These are phyloP conservation scores for Pseudovirgaria hyperparasitica DNA, from an alignment of 2,329 filamentous ascomycete genomes.

Conservation along the genomic window DNA sequence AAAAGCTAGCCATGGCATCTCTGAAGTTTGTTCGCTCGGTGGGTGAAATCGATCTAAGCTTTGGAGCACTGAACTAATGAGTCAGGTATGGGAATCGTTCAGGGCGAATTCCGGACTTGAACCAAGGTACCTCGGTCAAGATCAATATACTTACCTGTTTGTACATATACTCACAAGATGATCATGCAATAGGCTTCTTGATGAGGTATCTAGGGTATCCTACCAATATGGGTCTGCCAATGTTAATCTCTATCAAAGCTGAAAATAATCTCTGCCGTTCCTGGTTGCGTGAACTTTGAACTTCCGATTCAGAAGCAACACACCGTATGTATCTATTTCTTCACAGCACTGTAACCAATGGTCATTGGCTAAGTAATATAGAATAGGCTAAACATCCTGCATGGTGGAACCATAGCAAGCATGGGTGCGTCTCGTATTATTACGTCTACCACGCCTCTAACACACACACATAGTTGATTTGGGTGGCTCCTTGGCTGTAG, in stretches of 20 bases:
- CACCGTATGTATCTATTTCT: constrained; percentile 40
- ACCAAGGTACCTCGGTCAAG: constrained; percentile 66
- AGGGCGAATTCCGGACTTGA: constrained; percentile 76
- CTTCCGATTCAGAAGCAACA: constrained; percentile 62
- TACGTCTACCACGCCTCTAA: not conserved
- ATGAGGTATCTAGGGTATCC: constrained; percentile 11
- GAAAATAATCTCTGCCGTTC: constrained; percentile 36
- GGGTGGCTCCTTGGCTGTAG: constrained; percentile 53
- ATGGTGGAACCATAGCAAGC: constrained; percentile 67
- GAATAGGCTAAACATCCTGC: constrained; percentile 66
- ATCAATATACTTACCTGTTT: not conserved
- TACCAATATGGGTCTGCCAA: constrained; percentile 29
- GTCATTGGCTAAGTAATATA: constrained; percentile 18
- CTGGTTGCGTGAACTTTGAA: constrained; percentile 63
- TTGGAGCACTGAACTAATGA: constrained; percentile 11
- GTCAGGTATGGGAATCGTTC: constrained; percentile 74
- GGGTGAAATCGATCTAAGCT: constrained; percentile 16
- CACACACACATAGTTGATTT: constrained; percentile 39
- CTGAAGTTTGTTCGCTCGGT: constrained; percentile 54
- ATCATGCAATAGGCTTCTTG: constrained; percentile 2
- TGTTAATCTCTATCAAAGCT: constrained; percentile 1
- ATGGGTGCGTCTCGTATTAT: constrained; percentile 33
- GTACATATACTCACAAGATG: constrained; percentile 1
- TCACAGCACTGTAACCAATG: not conserved
- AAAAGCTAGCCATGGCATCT: constrained; percentile 25